Evolutionary conservation across 805 yeast species (phyloP).

Genomic region (Wickerhamiella azymoides): DNA sequence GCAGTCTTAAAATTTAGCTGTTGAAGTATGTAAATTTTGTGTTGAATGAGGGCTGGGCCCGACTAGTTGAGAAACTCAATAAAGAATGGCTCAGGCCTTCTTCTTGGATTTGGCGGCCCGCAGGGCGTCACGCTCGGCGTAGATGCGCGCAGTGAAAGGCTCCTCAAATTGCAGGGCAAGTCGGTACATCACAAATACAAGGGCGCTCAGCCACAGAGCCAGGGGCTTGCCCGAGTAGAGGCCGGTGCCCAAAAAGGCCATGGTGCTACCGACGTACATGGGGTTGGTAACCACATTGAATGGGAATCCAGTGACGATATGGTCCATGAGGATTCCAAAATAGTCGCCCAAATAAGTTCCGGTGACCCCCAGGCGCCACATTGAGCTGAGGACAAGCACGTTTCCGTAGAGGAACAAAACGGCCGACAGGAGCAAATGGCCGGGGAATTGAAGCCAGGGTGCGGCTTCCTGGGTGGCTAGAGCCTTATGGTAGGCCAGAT

Average conservation of each 20-base stretch:
- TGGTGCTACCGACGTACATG: conserved; percentile 88
- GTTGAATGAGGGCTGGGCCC: background rate
- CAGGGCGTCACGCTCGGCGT: conserved; percentile 51
- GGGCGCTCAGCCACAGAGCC: conserved; percentile 56
- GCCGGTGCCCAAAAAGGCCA: conserved; percentile 84
- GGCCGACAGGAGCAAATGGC: conserved; percentile 39
- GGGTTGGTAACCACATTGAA: conserved; percentile 86
- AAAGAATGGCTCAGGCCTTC: background rate
- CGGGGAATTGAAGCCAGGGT: conserved; percentile 31
- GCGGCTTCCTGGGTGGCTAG: conserved; percentile 57
- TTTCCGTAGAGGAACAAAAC: conserved; percentile 55
- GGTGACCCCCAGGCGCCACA: conserved; percentile 87
- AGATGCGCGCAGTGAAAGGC: conserved; percentile 88
- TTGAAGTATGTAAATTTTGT: background rate
- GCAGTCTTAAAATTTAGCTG: background rate
- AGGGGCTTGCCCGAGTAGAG: conserved; percentile 82
- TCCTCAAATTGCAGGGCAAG: conserved; percentile 84
- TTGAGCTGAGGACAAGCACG: conserved; percentile 63
- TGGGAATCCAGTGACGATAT: conserved; percentile 84
- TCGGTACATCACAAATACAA: conserved; percentile 70
- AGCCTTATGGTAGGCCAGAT: conserved; percentile 55
- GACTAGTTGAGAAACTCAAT: too few species aligned
- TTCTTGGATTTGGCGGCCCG: conserved; percentile 16
- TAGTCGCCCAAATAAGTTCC: conserved; percentile 97
- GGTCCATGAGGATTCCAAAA: conserved; percentile 87